Base-by-base conservation (phyloP, 148 eudicot species). In the Mesembryanthemum crystallinum region DNA sequence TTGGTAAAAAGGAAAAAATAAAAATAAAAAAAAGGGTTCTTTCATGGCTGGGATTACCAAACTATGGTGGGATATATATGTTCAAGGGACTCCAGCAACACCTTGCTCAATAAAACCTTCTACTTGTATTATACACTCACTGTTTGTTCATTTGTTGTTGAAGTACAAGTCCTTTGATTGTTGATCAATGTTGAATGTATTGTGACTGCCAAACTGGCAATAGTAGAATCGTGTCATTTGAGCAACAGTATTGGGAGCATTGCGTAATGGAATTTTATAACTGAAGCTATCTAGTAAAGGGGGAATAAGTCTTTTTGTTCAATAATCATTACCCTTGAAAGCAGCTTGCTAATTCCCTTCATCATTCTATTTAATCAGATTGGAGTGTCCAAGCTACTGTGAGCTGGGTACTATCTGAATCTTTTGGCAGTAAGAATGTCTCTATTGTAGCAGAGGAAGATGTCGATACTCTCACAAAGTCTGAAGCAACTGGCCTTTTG, bases 361-460 rank as follows among this genome's bases (percentile, higher is more conserved):
- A 52, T 67, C 45, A 27, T 77, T 58, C 51, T 80, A 39, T 74
- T 79, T 80, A 83, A 71, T 81, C 93, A 94, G 97, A 94, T 86
- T 94, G 85, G 86, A 94, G 98, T 81, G 98, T 94, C 62, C 98
- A 94, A 85, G 97, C 98, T 74, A 81, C 78, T 58, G 84, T 94
- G 78, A 94, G 97, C 75, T 94, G 90, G 91, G 75, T 89, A 67
- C 81, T 94, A 9, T 85, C 95, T 29, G 80, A 85, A 73, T 68
- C 69, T 55, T 87, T 91, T 79, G 98, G 95, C 52, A 84, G 79
- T 69, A 67, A 83, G 54, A 87, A 87, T 75, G 82, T 90, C 30
- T 90, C 95, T 70, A 92, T 94, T 60, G 86, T 94, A 30, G 98
- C 98, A 7, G 98, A 94, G 82, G 98, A 94, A 87, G 95, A 94